These are phyloP conservation scores for Cotoneaster glaucophyllus DNA, from an alignment of 306 rosid species.

Conservation along the genomic window DNA sequence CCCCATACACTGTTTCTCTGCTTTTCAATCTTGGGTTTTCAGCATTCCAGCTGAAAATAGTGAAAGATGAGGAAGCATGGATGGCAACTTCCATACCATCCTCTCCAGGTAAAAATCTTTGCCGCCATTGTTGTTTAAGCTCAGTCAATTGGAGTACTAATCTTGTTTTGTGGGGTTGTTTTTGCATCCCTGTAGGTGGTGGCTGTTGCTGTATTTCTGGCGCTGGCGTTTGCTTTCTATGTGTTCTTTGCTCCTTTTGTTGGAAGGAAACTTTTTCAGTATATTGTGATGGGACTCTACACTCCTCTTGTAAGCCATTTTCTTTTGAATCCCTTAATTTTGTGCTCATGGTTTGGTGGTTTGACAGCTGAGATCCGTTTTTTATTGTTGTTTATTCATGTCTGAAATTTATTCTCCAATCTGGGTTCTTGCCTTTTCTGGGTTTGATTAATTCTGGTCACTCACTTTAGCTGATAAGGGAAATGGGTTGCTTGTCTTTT, in stretches of 20 bases:
- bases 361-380: slow-evolving; percentile 57
- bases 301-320: slow-evolving; percentile 74
- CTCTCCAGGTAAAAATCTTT: slow-evolving; percentile 64
- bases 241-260: slow-evolving; percentile 97
- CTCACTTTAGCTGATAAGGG: slow-evolving; percentile 3
- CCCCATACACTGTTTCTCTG: slow-evolving; percentile 17
- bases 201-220: slow-evolving; percentile 93
- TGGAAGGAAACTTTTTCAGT: slow-evolving; percentile 79
- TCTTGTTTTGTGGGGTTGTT: neutral
- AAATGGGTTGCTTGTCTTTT: slow-evolving; percentile 7
- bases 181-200: slow-evolving; percentile 59
- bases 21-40: slow-evolving; percentile 12
- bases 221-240: slow-evolving; percentile 93
- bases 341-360: slow-evolving; percentile 10
- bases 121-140: neutral
- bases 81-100: slow-evolving; percentile 97
- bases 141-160: slow-evolving; percentile 6
- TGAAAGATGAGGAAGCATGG: slow-evolving; percentile 80
- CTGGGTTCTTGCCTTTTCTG: neutral
- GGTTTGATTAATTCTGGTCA: neutral
- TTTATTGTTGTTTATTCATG: slow-evolving; percentile 9
- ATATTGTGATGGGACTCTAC: slow-evolving; percentile 76
- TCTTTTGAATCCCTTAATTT: slow-evolving; percentile 5
- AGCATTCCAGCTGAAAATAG: slow-evolving; percentile 27
- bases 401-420: slow-evolving; percentile 12